A percentile compares a stretch with the other conserved stretches of the same genome.
Evolutionary conservation across 345 rosid species (phyloP).

Genomic region (Salix arbutifolia): DNA sequence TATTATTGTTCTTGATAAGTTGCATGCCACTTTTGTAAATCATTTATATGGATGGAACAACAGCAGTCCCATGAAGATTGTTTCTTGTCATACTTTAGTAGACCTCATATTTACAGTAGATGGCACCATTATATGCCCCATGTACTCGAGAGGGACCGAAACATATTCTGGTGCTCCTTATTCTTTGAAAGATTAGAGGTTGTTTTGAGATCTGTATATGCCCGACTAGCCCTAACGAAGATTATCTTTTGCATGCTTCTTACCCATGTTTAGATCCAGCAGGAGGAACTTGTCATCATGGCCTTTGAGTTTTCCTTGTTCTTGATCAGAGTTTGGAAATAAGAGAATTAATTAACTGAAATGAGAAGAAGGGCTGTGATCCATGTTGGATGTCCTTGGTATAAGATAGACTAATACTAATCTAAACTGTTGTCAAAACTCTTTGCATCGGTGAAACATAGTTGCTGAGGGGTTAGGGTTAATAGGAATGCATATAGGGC

Average conservation of each 20-base stretch:
- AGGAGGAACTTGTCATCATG: background rate
- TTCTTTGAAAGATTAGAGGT: background rate
- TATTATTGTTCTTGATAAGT: background rate
- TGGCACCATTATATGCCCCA: background rate
- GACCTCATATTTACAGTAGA: background rate
- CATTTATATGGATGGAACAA: background rate
- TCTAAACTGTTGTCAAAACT: background rate
- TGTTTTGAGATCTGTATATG: background rate
- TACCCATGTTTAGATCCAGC: background rate
- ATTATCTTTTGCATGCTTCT: background rate
- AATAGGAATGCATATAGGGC: background rate
- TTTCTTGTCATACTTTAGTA: background rate
- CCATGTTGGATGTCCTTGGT: background rate
- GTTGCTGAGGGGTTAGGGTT: background rate
- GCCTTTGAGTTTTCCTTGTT: background rate
- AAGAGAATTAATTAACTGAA: background rate
- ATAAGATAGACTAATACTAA: background rate
- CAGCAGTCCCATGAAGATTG: slow-evolving; percentile 1
- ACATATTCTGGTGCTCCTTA: background rate
- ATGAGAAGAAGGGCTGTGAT: background rate
- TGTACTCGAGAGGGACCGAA: background rate
- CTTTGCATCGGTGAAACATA: background rate
- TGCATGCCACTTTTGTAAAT: slow-evolving; percentile 5
- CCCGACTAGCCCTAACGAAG: background rate
- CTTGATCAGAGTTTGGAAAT: background rate